A percentile compares a stretch with the other conserved stretches of the same genome.
Conservation (phyloP, 768 basidiomycete species). For the Amanita phalloides region DNA sequence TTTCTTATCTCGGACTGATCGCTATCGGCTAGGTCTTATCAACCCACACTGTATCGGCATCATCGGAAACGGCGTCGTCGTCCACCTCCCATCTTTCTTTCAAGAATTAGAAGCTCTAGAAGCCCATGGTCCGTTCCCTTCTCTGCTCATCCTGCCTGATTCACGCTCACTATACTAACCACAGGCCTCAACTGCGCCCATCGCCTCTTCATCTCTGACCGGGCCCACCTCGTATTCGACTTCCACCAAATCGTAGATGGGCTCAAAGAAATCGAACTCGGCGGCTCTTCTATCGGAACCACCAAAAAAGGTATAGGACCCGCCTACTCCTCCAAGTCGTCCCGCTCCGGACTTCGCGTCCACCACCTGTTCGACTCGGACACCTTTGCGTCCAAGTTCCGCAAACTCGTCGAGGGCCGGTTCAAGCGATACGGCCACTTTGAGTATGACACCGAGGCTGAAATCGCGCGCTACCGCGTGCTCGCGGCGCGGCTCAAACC, state of each 20-base stretch:
- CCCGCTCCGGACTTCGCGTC: slow-evolving; percentile 88
- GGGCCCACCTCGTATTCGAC: slow-evolving; percentile 95
- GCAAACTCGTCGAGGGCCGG: slow-evolving; percentile 90
- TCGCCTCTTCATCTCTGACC: slow-evolving; percentile 88
- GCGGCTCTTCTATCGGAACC: slow-evolving; percentile 91
- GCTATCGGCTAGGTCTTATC: slow-evolving; percentile 50
- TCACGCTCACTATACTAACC: neutral
- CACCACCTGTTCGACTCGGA: slow-evolving; percentile 91
- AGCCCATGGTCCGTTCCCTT: slow-evolving; percentile 51
- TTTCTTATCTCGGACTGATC: neutral
- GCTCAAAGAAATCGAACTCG: slow-evolving; percentile 94
- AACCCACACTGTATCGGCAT: slow-evolving; percentile 79
- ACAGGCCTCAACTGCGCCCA: slow-evolving; percentile 77
- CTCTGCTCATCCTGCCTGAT: neutral
- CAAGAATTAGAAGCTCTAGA: slow-evolving; percentile 81
- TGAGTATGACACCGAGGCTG: slow-evolving; percentile 96
- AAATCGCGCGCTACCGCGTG: slow-evolving; percentile 69
- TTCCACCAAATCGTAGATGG: slow-evolving; percentile 99
- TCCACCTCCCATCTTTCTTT: slow-evolving; percentile 94
- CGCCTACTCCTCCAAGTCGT: slow-evolving; percentile 96
- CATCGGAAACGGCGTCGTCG: slow-evolving; percentile 93
- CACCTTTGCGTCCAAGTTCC: slow-evolving; percentile 84
- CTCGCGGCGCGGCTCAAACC: slow-evolving; percentile 81
- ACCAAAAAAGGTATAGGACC: slow-evolving; percentile 98
- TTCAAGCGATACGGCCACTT: slow-evolving; percentile 98